These are phyloP conservation scores for Sclerotinia borealis DNA, from an alignment of 2,329 filamentous ascomycete genomes.

Conservation along the genomic window DNA sequence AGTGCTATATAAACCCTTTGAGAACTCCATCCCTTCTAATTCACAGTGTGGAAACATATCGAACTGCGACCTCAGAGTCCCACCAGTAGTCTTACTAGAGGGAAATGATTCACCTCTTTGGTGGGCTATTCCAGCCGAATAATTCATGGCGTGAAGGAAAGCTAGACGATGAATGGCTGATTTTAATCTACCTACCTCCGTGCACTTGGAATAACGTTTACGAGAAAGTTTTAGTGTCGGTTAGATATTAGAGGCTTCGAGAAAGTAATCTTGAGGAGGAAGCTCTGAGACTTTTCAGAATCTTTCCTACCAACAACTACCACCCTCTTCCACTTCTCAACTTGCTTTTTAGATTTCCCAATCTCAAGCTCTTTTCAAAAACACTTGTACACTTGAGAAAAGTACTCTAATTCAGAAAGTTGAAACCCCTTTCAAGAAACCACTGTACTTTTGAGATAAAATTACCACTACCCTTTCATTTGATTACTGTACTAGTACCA, in stretches of 20 bases:
- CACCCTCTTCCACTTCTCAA: neutral
- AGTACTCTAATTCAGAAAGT: neutral
- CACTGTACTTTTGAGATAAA: neutral
- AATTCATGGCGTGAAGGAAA: neutral
- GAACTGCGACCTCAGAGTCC: neutral
- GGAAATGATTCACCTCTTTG: neutral
- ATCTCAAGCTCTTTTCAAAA: neutral
- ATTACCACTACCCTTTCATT: neutral
- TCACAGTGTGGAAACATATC: neutral
- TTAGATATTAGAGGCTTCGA: neutral
- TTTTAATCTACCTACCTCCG: neutral
- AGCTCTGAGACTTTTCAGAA: neutral
- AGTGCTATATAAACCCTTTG: no score
- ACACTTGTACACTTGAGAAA: neutral
- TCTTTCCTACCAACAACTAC: neutral
- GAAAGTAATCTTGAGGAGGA: neutral
- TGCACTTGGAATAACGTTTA: neutral
- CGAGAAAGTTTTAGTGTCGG: neutral
- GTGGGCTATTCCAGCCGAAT: neutral
- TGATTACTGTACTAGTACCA: neutral
- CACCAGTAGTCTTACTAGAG: neutral
- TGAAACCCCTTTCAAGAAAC: neutral
- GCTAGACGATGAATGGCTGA: neutral
- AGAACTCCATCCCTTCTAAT: neutral
- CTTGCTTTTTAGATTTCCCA: neutral